Evolutionary conservation across 2,329 filamentous ascomycete species (phyloP).

Genomic region (Colletotrichum coccodes): DNA sequence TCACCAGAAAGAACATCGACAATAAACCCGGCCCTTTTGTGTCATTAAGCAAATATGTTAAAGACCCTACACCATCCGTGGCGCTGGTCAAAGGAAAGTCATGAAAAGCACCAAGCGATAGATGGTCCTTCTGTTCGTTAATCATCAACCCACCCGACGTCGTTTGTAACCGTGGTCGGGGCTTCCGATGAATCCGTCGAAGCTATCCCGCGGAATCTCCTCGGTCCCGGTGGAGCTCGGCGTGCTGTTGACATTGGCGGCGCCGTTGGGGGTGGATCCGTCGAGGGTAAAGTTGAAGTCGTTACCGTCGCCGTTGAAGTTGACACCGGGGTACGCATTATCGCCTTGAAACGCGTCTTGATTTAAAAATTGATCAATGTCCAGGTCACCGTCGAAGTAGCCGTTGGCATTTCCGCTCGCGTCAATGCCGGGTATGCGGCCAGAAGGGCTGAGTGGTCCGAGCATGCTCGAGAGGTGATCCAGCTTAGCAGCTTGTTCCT

Average conservation of each 20-base stretch:
- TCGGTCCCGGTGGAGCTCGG: slow-evolving; percentile 61
- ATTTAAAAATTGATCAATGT: slow-evolving; percentile 62
- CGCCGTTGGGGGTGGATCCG: slow-evolving; percentile 39
- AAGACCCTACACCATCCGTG: not conserved
- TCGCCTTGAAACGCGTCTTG: slow-evolving; percentile 52
- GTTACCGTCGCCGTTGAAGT: slow-evolving; percentile 53
- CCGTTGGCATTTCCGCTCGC: slow-evolving; percentile 45
- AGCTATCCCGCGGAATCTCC: slow-evolving; percentile 58
- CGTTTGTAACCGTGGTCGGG: slow-evolving; percentile 47
- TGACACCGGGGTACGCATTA: slow-evolving; percentile 51
- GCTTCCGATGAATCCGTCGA: slow-evolving; percentile 41
- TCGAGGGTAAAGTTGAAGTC: slow-evolving; percentile 65
- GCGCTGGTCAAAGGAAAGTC: slow-evolving; percentile 8
- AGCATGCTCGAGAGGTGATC: slow-evolving; percentile 79
- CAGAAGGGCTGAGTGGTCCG: slow-evolving; percentile 82
- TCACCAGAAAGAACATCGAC: not conserved
- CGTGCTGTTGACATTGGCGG: slow-evolving; percentile 45
- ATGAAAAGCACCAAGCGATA: not conserved
- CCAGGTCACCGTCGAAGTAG: slow-evolving; percentile 52
- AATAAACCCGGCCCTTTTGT: not conserved
- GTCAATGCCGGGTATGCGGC: slow-evolving; percentile 77
- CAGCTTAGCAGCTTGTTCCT: slow-evolving; percentile 81
- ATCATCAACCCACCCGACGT: slow-evolving; percentile 43
- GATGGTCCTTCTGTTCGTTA: not conserved
- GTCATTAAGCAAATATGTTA: slow-evolving; percentile 10